Conservation (phyloP, 805 yeast genomes). For the Teunomyces stri region DNA sequence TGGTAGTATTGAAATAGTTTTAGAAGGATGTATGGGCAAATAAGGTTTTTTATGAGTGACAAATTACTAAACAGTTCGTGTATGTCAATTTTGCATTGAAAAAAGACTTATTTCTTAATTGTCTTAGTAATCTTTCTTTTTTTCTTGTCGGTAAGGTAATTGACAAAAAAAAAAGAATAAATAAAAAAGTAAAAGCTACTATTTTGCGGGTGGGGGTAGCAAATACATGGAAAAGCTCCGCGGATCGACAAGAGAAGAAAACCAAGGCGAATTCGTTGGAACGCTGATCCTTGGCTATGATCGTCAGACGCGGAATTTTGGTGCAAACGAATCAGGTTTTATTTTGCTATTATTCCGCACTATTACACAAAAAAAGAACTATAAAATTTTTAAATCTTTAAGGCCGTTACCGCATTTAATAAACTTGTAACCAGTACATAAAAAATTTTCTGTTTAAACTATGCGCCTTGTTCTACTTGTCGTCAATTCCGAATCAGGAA, state of each 20-base stretch:
- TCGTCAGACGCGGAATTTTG: too few relatives aligned
- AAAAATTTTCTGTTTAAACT: background rate
- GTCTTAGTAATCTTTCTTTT: background rate
- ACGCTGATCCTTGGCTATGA: background rate
- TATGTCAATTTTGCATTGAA: background rate
- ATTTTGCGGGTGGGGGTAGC: background rate
- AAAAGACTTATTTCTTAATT: background rate
- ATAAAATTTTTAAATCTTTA: background rate
- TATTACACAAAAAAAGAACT: background rate
- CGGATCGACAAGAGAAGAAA: background rate
- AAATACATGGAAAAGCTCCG: background rate
- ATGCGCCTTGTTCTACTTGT: background rate
- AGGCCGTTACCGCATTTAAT: background rate
- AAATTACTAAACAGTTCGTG: background rate
- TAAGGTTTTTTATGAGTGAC: background rate
- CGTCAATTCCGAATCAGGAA: background rate
- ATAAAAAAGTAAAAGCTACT: too few relatives aligned
- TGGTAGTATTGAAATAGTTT: background rate
- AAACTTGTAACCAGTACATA: background rate
- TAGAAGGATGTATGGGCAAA: background rate
- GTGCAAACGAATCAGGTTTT: background rate
- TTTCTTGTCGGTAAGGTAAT: too few relatives aligned
- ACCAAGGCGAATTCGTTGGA: background rate
- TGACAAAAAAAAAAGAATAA: too few relatives aligned
- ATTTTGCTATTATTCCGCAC: background rate